Evolutionary conservation across 2,329 filamentous ascomycete species (phyloP), one percentile per base, ranked within the genome.

Genomic region (Beauveria rudraprayagi): DNA sequence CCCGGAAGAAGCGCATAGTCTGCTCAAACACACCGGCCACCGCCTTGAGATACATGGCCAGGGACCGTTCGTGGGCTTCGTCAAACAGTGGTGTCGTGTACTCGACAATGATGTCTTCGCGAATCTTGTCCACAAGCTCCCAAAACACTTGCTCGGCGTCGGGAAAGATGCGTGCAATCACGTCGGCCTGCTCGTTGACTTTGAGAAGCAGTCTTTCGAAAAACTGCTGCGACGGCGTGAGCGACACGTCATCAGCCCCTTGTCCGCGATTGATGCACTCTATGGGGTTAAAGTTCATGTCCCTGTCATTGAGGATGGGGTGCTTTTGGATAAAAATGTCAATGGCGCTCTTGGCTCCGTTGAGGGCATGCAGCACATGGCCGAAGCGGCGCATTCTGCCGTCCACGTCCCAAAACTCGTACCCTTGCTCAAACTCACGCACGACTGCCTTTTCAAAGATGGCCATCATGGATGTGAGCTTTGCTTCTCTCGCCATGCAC

Each of bases 361-460:
- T 95, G 50, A 99, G 79, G 2, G 83, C 83, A 62, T 90, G 86
- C 61, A 99, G 77, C 17, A 99, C 92, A 67, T 91, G 86, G 2
- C 92, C 92, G 73, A 96, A 97, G 69, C 89, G 85, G 66, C 83
- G 86, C 93, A 97, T 97, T 59, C 87, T 82, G 2, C 91, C 92
- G 65, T 96, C 89, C 59, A 95, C 86, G 71, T 99, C 93, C 76
- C 89, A 90, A 48, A 86, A 87, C 71, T 94, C 91, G 66, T 95
- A 96, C 4, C 91, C 94, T 69, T 94, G 89, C 73, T 95, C 90
- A 67, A 99, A 99, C 72, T 99, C 94, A 54, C 89, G 84, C 56
- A 97, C 76, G 3, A 95, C 92, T 3, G 92, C 92, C 61, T 88
- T 92, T 75, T 97, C 93, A 68, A 99, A 99, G 62, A 94, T 87